Evolutionary conservation across 495 filamentous ascomycete species (phyloP).

Genomic region (Gamarada debralockiae): DNA sequence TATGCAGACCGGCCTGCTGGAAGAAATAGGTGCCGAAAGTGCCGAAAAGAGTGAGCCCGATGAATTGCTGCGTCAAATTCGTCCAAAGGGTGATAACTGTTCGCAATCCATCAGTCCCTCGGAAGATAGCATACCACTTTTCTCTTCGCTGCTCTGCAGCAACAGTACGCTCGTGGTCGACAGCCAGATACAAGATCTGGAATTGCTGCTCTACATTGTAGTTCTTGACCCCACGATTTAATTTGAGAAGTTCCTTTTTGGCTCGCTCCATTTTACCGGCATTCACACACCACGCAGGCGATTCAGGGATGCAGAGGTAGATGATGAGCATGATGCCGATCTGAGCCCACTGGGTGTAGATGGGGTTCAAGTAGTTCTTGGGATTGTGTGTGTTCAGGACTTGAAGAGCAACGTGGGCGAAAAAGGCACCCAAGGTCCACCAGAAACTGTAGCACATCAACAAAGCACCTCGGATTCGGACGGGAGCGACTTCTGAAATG

Average conservation of each 20-base stretch:
- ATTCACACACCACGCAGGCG: conserved; percentile 11
- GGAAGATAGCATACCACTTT: conserved; percentile 11
- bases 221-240: conserved; percentile 10
- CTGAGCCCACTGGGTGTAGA: conserved; percentile 15
- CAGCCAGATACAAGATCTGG: conserved; percentile 3
- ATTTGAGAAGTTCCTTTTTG: conserved; percentile 1
- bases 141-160: conserved; percentile 10
- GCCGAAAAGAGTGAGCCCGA: conserved; percentile 12
- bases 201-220: conserved; percentile 14
- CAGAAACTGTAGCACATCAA: conserved; percentile 16
- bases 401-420: conserved; percentile 7
- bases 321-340: conserved; percentile 7
- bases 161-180: conserved; percentile 7
- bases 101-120: conserved; percentile 8
- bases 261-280: conserved; percentile 1
- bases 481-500: conserved; percentile 11
- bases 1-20: conserved; percentile 60
- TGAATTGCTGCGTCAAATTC: conserved; percentile 14
- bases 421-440: conserved; percentile 11
- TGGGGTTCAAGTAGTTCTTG: conserved; percentile 10
- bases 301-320: conserved; percentile 1
- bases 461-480: conserved; percentile 12
- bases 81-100: conserved; percentile 8
- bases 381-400: conserved; percentile 6
- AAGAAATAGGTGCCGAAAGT: conserved; percentile 51